phyloP scores from a whole-genome alignment of 768 basidiomycete species.

The Lentinula lateritia region DNA sequence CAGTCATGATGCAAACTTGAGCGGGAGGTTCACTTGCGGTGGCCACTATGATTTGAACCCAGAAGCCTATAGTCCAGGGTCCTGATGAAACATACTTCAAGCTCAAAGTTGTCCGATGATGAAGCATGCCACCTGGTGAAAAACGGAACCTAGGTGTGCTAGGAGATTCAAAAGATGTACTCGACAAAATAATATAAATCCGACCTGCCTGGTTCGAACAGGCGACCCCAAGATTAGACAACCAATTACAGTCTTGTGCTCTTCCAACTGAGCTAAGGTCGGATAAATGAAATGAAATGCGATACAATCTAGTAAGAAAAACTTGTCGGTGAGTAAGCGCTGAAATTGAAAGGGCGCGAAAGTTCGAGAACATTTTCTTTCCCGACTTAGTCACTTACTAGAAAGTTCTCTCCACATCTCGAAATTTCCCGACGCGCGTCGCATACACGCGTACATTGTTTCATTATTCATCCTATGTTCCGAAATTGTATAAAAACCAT shows the following conservation, averaged over 20 bases:
- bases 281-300: slow-evolving; percentile 10
- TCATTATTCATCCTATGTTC: neutral
- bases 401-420: neutral
- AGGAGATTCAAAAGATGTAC: too few relatives aligned
- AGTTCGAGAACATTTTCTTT: neutral
- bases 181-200: neutral
- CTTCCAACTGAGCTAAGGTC: slow-evolving; percentile 50
- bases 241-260: slow-evolving; percentile 41
- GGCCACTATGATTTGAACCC: too few relatives aligned
- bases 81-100: too few relatives aligned
- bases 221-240: slow-evolving; percentile 2
- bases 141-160: too few relatives aligned
- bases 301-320: neutral
- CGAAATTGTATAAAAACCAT: slow-evolving; percentile 1
- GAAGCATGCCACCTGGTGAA: too few relatives aligned
- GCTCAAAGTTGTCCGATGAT: too few relatives aligned
- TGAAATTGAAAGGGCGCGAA: neutral
- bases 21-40: too few relatives aligned
- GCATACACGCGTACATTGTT: neutral
- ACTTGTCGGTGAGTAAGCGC: too few relatives aligned
- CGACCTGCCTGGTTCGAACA: slow-evolving; percentile 7
- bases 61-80: too few relatives aligned
- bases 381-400: neutral
- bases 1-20: too few relatives aligned
- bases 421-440: slow-evolving; percentile 6